Base-by-base conservation (phyloP, 1,139 yeast species). In the Tardiomyces blankii region DNA sequence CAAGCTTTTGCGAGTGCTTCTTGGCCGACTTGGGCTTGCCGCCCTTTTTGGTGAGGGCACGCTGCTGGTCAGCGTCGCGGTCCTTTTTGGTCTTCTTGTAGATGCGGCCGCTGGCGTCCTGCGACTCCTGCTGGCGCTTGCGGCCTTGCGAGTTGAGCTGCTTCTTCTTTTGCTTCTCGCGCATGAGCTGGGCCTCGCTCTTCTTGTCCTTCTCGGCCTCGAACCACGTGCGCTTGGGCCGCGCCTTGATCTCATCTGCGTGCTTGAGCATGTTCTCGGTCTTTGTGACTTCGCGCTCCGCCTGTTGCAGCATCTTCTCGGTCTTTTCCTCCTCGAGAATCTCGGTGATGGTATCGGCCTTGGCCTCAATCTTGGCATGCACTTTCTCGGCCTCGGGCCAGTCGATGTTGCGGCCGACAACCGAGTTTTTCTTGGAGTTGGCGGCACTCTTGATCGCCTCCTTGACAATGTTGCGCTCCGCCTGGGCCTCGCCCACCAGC, bases 141-240 rank as follows among this genome's bases (percentile, higher is more conserved):
- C 42, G 45, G n/a, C 43, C 38, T 14, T 41, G 14, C 8, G 21
- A 18, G 16, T 38, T 19, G 21, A 12, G 18, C 38, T 42, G 16
- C 39, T 63, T 63, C 49, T 55, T 57, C 28, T 64, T 54, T 46
- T 63, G 63, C 28, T 41, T 18, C 40, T 42, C 23, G 63, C 58
- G 30, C 16, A 3, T 45, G 21, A 49, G 35, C 44, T 54, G 54
- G 8, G 49, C 28, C 28, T 53, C 55, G 11, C 52, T 49, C 56
- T 76, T 78, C 70, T 82, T 83, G 39, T 85, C 93, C 52, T 73
- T 69, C 51, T 82, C 89, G 39, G 77, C 68, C 63, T 86, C 93
- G 66, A 91, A 91, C 99, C 99, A 91, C 0, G 98, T 91, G 69
- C 99, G 79, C 67, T 78, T 87, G 30, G 98, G 98, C 59, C 97